These are phyloP conservation scores for Choiromyces venosus DNA, from an alignment of 495 filamentous ascomycete species.

Conservation along the genomic window DNA sequence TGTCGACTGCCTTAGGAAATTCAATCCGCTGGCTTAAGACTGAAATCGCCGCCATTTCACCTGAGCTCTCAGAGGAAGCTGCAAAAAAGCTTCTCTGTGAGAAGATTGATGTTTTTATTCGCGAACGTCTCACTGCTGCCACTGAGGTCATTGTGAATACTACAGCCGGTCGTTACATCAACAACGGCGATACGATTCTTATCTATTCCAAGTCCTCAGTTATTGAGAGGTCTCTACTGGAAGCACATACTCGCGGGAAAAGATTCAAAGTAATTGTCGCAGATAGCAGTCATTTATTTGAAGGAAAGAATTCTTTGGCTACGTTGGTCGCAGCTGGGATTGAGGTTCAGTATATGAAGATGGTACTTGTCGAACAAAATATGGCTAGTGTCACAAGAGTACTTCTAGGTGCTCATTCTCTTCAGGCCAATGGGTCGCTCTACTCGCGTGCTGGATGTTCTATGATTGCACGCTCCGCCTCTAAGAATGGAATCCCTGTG, in stretches of 20 bases:
- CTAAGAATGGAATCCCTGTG: slow-evolving; percentile 67
- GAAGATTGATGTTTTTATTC: slow-evolving; percentile 83
- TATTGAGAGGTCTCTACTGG: slow-evolving; percentile 64
- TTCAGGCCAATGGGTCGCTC: slow-evolving; percentile 83
- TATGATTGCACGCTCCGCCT: slow-evolving; percentile 79
- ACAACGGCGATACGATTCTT: slow-evolving; percentile 66
- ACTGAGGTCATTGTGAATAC: slow-evolving; percentile 75
- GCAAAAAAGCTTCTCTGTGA: slow-evolving; percentile 71
- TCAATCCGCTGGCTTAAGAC: slow-evolving; percentile 91
- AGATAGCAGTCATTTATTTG: slow-evolving; percentile 73
- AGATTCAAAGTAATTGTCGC: slow-evolving; percentile 78
- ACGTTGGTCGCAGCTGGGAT: slow-evolving; percentile 63
- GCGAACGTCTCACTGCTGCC: slow-evolving; percentile 79
- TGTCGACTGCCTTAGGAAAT: slow-evolving; percentile 92
- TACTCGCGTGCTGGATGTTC: slow-evolving; percentile 85
- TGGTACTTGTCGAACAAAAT: slow-evolving; percentile 66
- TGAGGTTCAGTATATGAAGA: slow-evolving; percentile 70
- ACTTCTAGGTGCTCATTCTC: slow-evolving; percentile 79
- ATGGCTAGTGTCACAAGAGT: slow-evolving; percentile 72
- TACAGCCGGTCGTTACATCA: slow-evolving; percentile 64
- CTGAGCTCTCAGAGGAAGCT: slow-evolving; percentile 65
- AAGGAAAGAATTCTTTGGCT: slow-evolving; percentile 69
- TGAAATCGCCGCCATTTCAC: slow-evolving; percentile 77
- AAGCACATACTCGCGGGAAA: slow-evolving; percentile 62
- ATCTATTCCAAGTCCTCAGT: slow-evolving; percentile 65